Conservation (phyloP, 352 stramenopile genomes). For the Globisporangium canariense region DNA sequence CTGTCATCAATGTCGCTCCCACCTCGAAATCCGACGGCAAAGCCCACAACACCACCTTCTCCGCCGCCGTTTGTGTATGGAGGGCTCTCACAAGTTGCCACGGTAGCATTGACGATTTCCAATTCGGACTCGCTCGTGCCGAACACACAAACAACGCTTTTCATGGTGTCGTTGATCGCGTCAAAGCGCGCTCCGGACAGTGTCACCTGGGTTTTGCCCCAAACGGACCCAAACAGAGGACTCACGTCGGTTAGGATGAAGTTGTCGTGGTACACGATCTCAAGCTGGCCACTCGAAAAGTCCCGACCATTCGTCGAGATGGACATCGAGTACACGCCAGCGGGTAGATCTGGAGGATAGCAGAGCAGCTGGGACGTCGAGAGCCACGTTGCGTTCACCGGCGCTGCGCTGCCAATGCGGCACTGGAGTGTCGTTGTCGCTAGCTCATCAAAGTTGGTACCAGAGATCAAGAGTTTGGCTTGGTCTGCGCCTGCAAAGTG, state of each 20-base stretch:
- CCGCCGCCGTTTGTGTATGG: neutral
- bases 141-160: conserved; percentile 37
- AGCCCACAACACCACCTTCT: conserved; percentile 10
- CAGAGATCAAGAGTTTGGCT: conserved; percentile 22
- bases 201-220: conserved; percentile 37
- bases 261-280: conserved; percentile 39
- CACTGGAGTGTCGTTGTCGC: conserved; percentile 25
- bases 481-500: neutral
- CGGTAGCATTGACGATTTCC: conserved; percentile 17
- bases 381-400: conserved; percentile 21
- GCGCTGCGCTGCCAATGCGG: conserved; percentile 23
- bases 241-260: conserved; percentile 31
- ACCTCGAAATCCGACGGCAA: conserved; percentile 15
- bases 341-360: conserved; percentile 23
- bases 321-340: conserved; percentile 38
- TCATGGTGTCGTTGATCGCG: conserved; percentile 6
- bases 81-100: conserved; percentile 26
- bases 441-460: conserved; percentile 26
- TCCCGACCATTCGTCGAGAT: conserved; percentile 43
- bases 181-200: conserved; percentile 26
- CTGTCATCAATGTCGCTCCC: neutral
- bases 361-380: conserved; percentile 35
- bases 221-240: conserved; percentile 38
- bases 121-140: conserved; percentile 18
- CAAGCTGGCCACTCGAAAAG: conserved; percentile 38